Evolutionary conservation across 2,329 filamentous ascomycete genomes (phyloP), one percentile per base, ranked within the genome.

Genomic region (Fusarium sp.): DNA sequence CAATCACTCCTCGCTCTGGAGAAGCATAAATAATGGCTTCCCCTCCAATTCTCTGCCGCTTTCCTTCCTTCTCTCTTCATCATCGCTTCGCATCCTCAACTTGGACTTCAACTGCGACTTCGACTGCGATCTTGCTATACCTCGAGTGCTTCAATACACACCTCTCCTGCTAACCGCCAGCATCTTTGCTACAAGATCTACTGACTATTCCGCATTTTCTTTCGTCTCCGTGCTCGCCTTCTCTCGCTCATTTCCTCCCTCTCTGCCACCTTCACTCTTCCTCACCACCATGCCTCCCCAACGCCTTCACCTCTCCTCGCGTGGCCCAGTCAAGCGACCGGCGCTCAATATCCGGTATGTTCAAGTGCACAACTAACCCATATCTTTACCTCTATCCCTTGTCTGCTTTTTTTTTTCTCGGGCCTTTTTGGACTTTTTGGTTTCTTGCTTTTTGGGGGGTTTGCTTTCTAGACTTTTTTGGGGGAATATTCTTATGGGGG

Each of bases 1-100:
- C 22, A 29, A 66, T 66, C 30, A n/a, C 24, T 25, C 49, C 12
- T 66, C 63, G 9, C 14, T 55, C 25, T 34, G 18, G 12, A 30
- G 14, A 24, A 45, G n/a, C 27, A 66, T 63, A 53, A 61, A 65
- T 56, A 59, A n/a, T 14, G 30, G 30, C 29, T 61, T 71, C 27
- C 22, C 34, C 44, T 29, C 22, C 50, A 45, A 50, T 66, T 5
- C 8, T 38, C 42, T 47, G 25, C 29, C 18, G 22, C 20, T 54
- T 30, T 22, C 15, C 46, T 59, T 15, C 53, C 40, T 38, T 45
- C 16, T 34, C n/a, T 43, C 34, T 22, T 38, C 58, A 32, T 27
- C 40, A 43, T 49, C 50, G 40, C 55, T 34, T 66, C 55, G 45
- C 40, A 66, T 50, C 14, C 63, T 60, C 61, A 27, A 47, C 44